Evolutionary conservation across 495 filamentous ascomycete genomes (phyloP), one percentile per base, ranked within the genome.

Genomic region (Hypomontagnella monticulosa): DNA sequence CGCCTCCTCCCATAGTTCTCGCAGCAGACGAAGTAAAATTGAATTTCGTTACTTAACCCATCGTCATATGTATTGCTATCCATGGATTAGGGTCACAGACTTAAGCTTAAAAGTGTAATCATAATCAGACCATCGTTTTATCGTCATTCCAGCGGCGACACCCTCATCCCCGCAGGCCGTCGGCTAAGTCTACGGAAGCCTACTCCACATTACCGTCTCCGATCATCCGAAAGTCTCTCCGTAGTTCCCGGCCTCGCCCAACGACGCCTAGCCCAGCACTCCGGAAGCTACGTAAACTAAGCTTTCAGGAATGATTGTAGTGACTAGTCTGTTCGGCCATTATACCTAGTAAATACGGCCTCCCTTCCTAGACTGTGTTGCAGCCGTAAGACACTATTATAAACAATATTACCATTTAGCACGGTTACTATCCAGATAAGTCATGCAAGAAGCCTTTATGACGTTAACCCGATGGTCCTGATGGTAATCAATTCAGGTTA

Each of bases 111-210:
- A 10, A 11, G 14, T 30, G 47, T 11, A 30, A 18, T 14, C 30
- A 32, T 1, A 40, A 57, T 51, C 46, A 63, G 46, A 20, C 11
- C 37, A 63, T 43, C 37, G 15, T 57, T 6, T 23, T 40, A 12
- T 38, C 7, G 48, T 33, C 20, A 20, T 65, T 59, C 41, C 9
- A 38, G 61, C 47, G 40, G 62, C 62, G 34, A 59, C 4, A 14
- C 11, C 41, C 27, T 38, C 23, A 65, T 54, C 62, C 62, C 55
- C 32, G 48, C 53, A 58, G 19, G 20, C 41, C 15, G 6, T 37
- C 53, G 46, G 47, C 47, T 40, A 38, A 23, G 42, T 58, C 23
- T 65, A 47, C 55, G 48, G 62, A 65, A 41, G 56, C 62, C 62
- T 48, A 57, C 37, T 58, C 54, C 54, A 48, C 49, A 47, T 4